A percentile compares a stretch with the other conserved stretches of the same genome.
Evolutionary conservation across 1,284 basidiomycete genomes (phyloP).

Genomic region (Chalciporus sp.): DNA sequence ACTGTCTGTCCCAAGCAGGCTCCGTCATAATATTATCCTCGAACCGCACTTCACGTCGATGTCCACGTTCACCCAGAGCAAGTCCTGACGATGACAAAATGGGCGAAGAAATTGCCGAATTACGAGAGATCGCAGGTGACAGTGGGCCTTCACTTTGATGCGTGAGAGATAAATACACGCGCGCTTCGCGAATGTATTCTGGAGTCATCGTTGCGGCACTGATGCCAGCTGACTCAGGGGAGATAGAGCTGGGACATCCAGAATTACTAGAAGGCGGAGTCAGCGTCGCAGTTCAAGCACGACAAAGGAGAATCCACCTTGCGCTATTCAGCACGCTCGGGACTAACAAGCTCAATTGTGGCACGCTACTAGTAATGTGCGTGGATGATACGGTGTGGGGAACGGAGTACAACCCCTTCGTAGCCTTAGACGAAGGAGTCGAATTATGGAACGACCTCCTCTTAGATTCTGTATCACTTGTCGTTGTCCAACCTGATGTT

Average conservation of each 20-base stretch:
- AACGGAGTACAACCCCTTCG: slow-evolving; percentile 8
- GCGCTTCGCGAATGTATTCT: slow-evolving; percentile 36
- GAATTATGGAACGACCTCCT: slow-evolving; percentile 14
- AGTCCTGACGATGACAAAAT: slow-evolving; percentile 34
- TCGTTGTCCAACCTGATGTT: slow-evolving; percentile 33
- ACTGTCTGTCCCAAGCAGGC: slow-evolving; percentile 34
- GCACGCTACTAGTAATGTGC: slow-evolving; percentile 9
- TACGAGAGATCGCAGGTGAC: slow-evolving; percentile 16
- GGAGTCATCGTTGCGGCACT: slow-evolving; percentile 35
- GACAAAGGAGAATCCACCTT: slow-evolving; percentile 15
- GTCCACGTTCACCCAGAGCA: slow-evolving; percentile 29
- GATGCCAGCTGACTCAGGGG: slow-evolving; percentile 37
- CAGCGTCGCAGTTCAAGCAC: neutral
- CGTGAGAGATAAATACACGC: slow-evolving; percentile 35
- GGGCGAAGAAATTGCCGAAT: slow-evolving; percentile 30
- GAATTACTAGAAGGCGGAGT: slow-evolving; percentile 26
- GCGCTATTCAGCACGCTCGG: slow-evolving; percentile 18
- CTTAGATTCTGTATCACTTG: slow-evolving; percentile 29
- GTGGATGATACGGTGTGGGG: slow-evolving; percentile 13
- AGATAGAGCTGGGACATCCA: slow-evolving; percentile 34
- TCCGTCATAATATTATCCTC: slow-evolving; percentile 37
- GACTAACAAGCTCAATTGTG: slow-evolving; percentile 34
- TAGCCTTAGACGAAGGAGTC: slow-evolving; percentile 12
- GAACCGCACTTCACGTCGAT: slow-evolving; percentile 37
- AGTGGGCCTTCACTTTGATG: slow-evolving; percentile 17